A percentile compares a stretch with the other conserved stretches of the same genome.
phyloP scores from a whole-genome alignment of 148 eudicot genomes.

The Bassia scoparia region DNA sequence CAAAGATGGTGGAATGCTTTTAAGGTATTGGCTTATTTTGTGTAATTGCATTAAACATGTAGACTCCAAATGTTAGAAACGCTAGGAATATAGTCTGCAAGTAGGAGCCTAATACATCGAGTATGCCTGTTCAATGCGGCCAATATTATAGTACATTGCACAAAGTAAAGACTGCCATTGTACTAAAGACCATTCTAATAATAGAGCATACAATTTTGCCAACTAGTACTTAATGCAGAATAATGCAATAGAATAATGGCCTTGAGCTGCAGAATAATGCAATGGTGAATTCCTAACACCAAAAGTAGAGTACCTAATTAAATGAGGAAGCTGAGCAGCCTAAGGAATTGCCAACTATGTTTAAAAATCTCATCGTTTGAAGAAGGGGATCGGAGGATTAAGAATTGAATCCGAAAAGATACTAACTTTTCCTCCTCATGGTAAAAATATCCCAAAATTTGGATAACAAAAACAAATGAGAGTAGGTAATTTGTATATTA shows the following conservation, averaged over 20 bases:
- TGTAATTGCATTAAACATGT: no score
- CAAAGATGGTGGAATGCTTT: no score
- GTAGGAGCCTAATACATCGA: conserved; percentile 79
- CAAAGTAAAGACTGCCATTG: conserved; percentile 2
- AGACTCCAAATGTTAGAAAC: conserved; percentile 49
- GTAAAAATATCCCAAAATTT: conserved; percentile 7
- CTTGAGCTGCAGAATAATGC: conserved; percentile 96
- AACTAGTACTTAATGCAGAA: background rate
- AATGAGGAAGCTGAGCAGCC: conserved; percentile 95
- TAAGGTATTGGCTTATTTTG: no score
- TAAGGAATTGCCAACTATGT: conserved; percentile 87
- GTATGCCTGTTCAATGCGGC: conserved; percentile 92
- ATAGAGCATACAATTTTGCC: background rate
- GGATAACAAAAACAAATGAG: conserved; percentile 14
- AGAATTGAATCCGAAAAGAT: background rate
- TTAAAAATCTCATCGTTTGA: conserved; percentile 48
- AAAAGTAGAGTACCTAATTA: conserved; percentile 74
- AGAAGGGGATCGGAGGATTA: conserved; percentile 10
- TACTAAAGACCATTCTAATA: no score
- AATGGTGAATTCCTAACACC: conserved; percentile 92
- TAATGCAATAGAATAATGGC: conserved; percentile 48
- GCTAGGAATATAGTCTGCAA: conserved; percentile 88
- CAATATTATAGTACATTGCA: conserved; percentile 8
- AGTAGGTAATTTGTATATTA: background rate
- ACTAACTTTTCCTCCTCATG: background rate